Base-by-base conservation (phyloP, 176 grass and related monocot species). In the Raddia guianensis region DNA sequence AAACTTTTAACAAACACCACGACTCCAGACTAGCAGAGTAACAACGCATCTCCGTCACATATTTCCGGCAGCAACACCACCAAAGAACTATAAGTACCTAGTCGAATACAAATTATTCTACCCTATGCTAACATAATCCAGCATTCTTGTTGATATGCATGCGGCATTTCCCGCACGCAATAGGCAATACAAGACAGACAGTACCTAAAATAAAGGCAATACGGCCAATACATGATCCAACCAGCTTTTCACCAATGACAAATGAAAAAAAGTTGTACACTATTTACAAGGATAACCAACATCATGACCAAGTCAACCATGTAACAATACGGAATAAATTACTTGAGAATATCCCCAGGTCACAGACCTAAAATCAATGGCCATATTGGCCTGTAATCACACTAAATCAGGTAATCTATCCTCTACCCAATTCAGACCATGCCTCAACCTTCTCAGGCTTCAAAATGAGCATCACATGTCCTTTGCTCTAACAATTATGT, bases 361-460 rank as follows among this genome's bases (percentile, higher is more conserved):
- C 87, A 86, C 19, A 67, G 50, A 79, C 75, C 87, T 89, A 86
- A 85, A 90, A 86, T 82, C 73, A 90, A 84, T 75, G 70, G 76
- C 87, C 64, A 63, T 74, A 89, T 16, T 61, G 20, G 78, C 83
- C 77, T 19, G 85, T 35, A 82, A 81, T 73, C 59, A 34, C 35
- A 20, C 78, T 82, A 90, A 72, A 89, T 65, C 59, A 81, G 66
- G 58, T 18, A 85, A 76, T 34, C 87, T 86, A 90, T 69, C 52
- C 33, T 73, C 83, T 86, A 72, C 19, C 50, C 0, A 45, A 65
- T 16, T 65, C 65, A 43, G 33, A 73, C 42, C 68, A 82, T 21
- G 74, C 48, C 64, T 58, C 63, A 12, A 75, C 62, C 9, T 52
- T 48, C 62, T 75, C 45, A 53, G 43, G 78, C 54, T 75, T 46